Evolutionary conservation across 768 basidiomycete species (phyloP).

Genomic region (Mycena epipterygia): DNA sequence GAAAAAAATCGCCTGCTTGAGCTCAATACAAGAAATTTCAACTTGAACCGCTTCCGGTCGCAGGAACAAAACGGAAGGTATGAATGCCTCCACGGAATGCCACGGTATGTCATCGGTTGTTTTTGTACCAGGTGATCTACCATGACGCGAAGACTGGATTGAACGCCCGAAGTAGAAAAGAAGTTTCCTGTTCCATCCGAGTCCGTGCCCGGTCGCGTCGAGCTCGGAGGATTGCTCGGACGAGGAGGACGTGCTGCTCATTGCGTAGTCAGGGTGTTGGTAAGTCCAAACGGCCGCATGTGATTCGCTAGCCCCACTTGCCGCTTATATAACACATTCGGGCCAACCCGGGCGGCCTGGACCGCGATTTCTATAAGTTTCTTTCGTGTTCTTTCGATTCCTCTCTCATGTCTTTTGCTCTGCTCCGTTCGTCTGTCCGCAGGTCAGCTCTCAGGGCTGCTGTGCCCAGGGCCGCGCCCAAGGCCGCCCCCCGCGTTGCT

Average conservation of each 20-base stretch:
- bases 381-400: conserved; percentile 8
- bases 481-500: conserved; percentile 50
- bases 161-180: conserved; percentile 21
- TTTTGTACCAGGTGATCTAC: neutral
- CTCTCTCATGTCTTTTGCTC: conserved; percentile 47
- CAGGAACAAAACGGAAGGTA: neutral
- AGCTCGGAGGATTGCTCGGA: neutral
- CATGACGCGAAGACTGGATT: conserved; percentile 12
- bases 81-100: neutral
- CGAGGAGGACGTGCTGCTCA: too few species aligned
- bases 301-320: neutral
- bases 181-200: conserved; percentile 24
- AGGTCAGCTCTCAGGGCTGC: conserved; percentile 55
- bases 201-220: neutral
- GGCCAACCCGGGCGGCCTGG: too few species aligned
- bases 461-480: conserved; percentile 40
- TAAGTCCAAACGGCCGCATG: neutral
- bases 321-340: neutral
- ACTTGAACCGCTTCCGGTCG: too few species aligned
- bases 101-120: neutral
- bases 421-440: conserved; percentile 66
- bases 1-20: too few species aligned
- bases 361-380: neutral
- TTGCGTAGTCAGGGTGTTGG: too few species aligned
- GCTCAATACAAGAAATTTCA: too few species aligned